Evolutionary conservation across 2,329 filamentous ascomycete genomes (phyloP).

Genomic region (Fusarium floridanum): DNA sequence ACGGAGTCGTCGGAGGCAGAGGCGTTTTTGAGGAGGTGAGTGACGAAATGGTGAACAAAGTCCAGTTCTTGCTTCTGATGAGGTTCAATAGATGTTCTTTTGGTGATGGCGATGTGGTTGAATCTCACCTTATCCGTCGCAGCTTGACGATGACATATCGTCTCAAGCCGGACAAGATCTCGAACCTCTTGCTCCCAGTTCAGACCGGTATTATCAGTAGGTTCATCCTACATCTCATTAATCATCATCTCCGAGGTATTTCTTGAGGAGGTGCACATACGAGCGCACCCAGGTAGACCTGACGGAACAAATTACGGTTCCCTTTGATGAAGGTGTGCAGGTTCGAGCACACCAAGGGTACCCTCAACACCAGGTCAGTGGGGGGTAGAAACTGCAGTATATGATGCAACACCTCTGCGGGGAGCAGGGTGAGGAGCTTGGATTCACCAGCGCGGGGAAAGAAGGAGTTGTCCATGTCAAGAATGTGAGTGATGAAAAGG

Average conservation of each 20-base stretch:
- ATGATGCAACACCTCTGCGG: slow-evolving; percentile 73
- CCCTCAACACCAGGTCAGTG: slow-evolving; percentile 62
- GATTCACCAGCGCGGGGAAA: slow-evolving; percentile 6
- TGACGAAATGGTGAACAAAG: slow-evolving; percentile 63
- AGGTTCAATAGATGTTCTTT: not conserved
- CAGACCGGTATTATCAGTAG: slow-evolving; percentile 50
- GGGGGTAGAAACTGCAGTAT: slow-evolving; percentile 70
- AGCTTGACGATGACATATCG: slow-evolving; percentile 54
- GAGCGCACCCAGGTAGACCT: slow-evolving; percentile 69
- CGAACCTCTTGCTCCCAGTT: slow-evolving; percentile 60
- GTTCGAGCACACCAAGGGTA: slow-evolving; percentile 65
- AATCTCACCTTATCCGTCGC: slow-evolving; percentile 56
- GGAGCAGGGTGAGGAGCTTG: slow-evolving; percentile 55
- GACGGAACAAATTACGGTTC: slow-evolving; percentile 71
- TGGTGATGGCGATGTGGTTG: not conserved
- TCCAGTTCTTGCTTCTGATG: slow-evolving; percentile 58
- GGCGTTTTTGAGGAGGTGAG: slow-evolving; percentile 60
- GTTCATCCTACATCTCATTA: slow-evolving; percentile 48
- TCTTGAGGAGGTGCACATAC: slow-evolving; percentile 55
- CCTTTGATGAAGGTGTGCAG: slow-evolving; percentile 67
- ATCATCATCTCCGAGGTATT: not conserved
- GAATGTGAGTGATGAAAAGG: slow-evolving; percentile 2
- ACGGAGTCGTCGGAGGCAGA: slow-evolving; percentile 51
- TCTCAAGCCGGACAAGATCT: slow-evolving; percentile 58
- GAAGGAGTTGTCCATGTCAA: slow-evolving; percentile 16